These are phyloP conservation scores for Colletotrichum scovillei DNA, from an alignment of 2,329 filamentous ascomycete species.

Conservation along the genomic window DNA sequence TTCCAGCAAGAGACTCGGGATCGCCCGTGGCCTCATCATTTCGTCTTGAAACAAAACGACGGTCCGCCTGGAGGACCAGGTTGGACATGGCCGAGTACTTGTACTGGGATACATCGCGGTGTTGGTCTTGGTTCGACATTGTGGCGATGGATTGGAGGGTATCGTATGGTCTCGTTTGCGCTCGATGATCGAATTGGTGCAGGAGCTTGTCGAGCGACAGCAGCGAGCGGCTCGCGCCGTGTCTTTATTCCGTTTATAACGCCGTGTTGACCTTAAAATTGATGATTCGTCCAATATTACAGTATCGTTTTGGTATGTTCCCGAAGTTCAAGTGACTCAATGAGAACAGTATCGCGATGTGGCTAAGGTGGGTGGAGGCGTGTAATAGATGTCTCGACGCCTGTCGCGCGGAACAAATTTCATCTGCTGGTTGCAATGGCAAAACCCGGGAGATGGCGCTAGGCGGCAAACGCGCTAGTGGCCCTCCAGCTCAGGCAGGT, in stretches of 20 bases:
- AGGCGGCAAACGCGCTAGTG: constrained; percentile 19
- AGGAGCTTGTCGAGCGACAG: constrained; percentile 32
- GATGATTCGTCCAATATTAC: constrained; percentile 8
- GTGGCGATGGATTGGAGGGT: constrained; percentile 46
- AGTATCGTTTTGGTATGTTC: not conserved
- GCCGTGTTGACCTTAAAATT: constrained; percentile 15
- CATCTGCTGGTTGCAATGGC: constrained; percentile 19
- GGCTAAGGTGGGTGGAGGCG: constrained; percentile 16
- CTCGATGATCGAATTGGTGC: constrained; percentile 12
- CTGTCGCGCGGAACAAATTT: constrained; percentile 32
- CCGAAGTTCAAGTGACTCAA: constrained; percentile 11
- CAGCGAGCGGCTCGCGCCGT: constrained; percentile 33
- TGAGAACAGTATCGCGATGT: constrained; percentile 10
- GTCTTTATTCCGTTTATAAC: constrained; percentile 15
- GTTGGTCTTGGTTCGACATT: constrained; percentile 81
- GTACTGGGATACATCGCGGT: constrained; percentile 92
- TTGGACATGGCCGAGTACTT: constrained; percentile 99
- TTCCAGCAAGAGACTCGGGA: constrained; percentile 94
- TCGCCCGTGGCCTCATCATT: constrained; percentile 97
- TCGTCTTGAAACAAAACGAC: constrained; percentile 91
- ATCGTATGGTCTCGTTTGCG: constrained; percentile 27
- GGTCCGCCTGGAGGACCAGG: constrained; percentile 99
- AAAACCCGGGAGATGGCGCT: constrained; percentile 24
- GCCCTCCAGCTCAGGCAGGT: not conserved
- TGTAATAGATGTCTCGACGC: constrained; percentile 21